Conservation (phyloP, 495 filamentous ascomycete genomes). For the Penicillium alfredii region DNA sequence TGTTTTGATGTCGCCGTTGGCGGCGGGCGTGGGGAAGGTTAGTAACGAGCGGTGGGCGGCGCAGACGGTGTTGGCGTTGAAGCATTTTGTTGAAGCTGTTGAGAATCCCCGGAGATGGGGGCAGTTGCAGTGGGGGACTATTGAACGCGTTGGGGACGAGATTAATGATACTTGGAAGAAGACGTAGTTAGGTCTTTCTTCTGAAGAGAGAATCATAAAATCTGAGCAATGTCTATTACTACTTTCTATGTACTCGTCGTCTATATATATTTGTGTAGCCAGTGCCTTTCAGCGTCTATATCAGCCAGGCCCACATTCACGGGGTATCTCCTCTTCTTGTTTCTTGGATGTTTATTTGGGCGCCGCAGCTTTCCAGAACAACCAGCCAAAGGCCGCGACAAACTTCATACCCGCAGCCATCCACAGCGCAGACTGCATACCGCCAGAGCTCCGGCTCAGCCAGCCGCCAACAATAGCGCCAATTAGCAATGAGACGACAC, state of each 20-base stretch:
- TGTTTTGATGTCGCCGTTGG: slow-evolving; percentile 46
- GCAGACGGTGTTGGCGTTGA: slow-evolving; percentile 46
- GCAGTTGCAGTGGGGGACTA: background rate
- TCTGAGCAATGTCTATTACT: too few species aligned
- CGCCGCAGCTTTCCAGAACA: slow-evolving; percentile 34
- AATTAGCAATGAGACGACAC: slow-evolving; percentile 50
- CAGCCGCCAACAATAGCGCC: slow-evolving; percentile 61
- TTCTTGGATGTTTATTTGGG: slow-evolving; percentile 17
- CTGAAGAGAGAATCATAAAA: too few species aligned
- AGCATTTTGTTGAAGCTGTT: slow-evolving; percentile 35
- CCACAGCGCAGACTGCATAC: slow-evolving; percentile 54
- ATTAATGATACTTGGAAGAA: slow-evolving; percentile 24
- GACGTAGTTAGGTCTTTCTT: background rate
- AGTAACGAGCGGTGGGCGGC: slow-evolving; percentile 42
- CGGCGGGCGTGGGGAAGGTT: slow-evolving; percentile 39
- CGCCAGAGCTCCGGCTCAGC: slow-evolving; percentile 50
- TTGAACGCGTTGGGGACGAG: slow-evolving; percentile 20
- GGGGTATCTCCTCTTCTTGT: background rate
- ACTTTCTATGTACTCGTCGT: too few species aligned
- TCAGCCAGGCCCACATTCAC: too few species aligned
- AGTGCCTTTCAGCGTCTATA: too few species aligned
- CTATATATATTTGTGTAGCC: too few species aligned
- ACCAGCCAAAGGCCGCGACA: slow-evolving; percentile 37
- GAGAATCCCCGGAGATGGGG: background rate
- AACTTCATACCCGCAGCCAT: slow-evolving; percentile 53